These are phyloP conservation scores for Cyberlindnera misumaiensis DNA, from an alignment of 805 yeast species.

Conservation along the genomic window DNA sequence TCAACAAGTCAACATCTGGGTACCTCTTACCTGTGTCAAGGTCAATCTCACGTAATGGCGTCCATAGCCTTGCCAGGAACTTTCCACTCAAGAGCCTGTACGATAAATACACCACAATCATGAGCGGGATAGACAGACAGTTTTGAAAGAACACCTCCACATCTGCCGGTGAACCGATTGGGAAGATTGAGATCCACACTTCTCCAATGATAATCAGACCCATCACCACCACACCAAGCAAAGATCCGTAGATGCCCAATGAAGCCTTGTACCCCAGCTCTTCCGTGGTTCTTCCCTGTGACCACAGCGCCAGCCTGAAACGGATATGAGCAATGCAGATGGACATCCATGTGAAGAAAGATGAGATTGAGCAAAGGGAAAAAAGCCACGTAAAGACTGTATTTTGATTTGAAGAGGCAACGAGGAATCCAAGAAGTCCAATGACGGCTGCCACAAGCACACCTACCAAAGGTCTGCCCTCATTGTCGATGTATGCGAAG, in stretches of 20 bases:
- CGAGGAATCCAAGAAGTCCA: constrained; percentile 54
- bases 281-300: constrained; percentile 59
- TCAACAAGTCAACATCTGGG: constrained; percentile 47
- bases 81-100: constrained; percentile 27
- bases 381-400: constrained; percentile 60
- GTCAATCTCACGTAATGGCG: constrained; percentile 44
- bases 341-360: constrained; percentile 58
- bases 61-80: constrained; percentile 33
- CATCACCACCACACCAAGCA: constrained; percentile 51
- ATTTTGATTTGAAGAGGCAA: constrained; percentile 43
- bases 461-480: constrained; percentile 63
- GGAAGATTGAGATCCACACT: constrained; percentile 78
- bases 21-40: constrained; percentile 62
- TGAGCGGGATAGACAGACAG: constrained; percentile 32
- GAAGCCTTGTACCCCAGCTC: constrained; percentile 65
- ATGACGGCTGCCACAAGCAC: constrained; percentile 41
- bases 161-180: constrained; percentile 34
- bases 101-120: constrained; percentile 29
- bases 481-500: constrained; percentile 56
- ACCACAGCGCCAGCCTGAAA: constrained; percentile 53
- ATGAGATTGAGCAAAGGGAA: constrained; percentile 54
- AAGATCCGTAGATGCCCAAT: constrained; percentile 62
- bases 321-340: constrained; percentile 56
- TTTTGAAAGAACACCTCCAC: constrained; percentile 32
- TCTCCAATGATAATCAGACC: constrained; percentile 61